These are phyloP conservation scores for Penicillium sp. DNA, from an alignment of 2,329 filamentous ascomycete species.

Conservation along the genomic window DNA sequence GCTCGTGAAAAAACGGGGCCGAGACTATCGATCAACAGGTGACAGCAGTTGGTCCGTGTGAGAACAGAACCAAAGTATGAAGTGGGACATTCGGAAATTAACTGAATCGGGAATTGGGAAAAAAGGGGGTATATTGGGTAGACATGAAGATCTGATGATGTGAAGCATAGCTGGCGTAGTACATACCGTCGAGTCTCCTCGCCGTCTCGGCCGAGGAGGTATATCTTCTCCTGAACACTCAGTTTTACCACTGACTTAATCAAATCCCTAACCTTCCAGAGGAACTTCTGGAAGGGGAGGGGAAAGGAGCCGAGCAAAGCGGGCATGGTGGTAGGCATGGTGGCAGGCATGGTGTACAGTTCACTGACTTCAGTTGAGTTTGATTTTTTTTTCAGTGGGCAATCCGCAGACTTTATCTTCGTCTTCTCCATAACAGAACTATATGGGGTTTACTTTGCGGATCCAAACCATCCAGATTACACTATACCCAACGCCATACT, in stretches of 20 bases:
- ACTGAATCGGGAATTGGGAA: no score
- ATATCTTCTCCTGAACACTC: constrained; percentile 10
- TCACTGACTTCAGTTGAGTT: neutral
- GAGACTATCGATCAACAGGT: neutral
- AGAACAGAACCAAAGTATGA: no score
- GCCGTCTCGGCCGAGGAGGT: constrained; percentile 21
- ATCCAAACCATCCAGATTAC: neutral
- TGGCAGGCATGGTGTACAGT: neutral
- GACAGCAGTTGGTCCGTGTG: no score
- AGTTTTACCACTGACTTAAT: neutral
- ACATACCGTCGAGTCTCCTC: constrained; percentile 25
- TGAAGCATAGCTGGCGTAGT: neutral
- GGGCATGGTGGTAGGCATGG: neutral
- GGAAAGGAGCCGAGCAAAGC: neutral
- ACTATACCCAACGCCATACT: neutral
- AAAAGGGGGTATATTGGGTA: no score
- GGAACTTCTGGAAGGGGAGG: neutral
- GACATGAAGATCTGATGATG: no score
- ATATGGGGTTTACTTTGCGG: neutral
- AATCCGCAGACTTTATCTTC: neutral
- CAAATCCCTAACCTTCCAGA: neutral
- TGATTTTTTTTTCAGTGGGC: neutral
- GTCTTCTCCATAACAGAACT: neutral
- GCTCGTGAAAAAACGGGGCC: neutral
- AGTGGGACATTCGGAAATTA: no score